Evolutionary conservation across 139 green algal genomes (phyloP).

Genomic region (Gonium pectorale): DNA sequence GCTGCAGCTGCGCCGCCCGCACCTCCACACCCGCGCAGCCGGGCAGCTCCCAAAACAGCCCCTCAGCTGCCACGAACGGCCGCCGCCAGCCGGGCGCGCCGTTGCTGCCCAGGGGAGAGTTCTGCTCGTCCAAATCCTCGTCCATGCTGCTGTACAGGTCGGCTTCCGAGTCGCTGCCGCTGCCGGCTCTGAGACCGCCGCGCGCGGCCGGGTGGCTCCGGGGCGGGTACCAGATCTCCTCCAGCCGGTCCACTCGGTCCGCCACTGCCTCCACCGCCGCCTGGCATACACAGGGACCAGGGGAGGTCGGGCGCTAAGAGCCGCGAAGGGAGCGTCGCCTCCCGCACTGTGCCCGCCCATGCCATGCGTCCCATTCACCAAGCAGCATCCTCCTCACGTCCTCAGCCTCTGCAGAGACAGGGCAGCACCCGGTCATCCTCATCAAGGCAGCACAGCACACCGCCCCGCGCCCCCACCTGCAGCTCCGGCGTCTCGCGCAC

Average conservation of each 20-base stretch:
- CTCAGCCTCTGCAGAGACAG: too few species aligned
- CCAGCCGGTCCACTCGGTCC: slow-evolving; percentile 4
- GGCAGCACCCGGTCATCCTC: not conserved
- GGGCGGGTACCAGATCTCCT: slow-evolving; percentile 36
- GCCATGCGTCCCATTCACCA: too few species aligned
- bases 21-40: slow-evolving; percentile 1
- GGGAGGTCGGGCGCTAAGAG: too few species aligned
- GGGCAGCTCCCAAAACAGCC: slow-evolving; percentile 45
- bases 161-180: not conserved
- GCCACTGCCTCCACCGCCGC: slow-evolving; percentile 1
- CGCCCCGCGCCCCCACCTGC: slow-evolving; percentile 9
- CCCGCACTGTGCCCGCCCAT: too few species aligned
- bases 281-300: slow-evolving; percentile 15
- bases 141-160: slow-evolving; percentile 18
- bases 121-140: not conserved
- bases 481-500: slow-evolving; percentile 7
- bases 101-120: not conserved
- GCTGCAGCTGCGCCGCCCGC: slow-evolving; percentile 80
- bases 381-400: too few species aligned
- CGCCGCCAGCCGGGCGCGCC: slow-evolving; percentile 22
- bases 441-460: too few species aligned
- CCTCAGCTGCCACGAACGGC: slow-evolving; percentile 46
- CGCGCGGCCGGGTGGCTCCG: not conserved
- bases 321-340: too few species aligned
- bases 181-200: not conserved